Conservation (phyloP, 2,329 filamentous ascomycete genomes). For the Cladosporium sp. region DNA sequence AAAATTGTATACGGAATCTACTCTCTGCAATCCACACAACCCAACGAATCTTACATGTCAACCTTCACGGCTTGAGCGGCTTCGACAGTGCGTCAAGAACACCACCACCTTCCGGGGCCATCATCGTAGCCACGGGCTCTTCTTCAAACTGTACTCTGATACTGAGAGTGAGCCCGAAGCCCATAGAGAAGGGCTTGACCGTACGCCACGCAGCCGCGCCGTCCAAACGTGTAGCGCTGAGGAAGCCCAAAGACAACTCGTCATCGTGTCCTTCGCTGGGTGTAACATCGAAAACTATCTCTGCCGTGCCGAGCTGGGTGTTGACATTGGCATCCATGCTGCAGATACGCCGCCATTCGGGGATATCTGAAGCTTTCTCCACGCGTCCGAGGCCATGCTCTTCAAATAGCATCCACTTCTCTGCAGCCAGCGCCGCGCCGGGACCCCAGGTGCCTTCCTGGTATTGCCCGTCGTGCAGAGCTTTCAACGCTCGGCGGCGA, state of each 20-base stretch:
- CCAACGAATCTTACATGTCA: too few relatives aligned
- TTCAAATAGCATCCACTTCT: constrained; percentile 19
- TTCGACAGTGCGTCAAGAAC: too few relatives aligned
- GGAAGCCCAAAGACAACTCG: background rate
- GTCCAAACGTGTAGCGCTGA: background rate
- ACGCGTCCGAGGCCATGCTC: constrained; percentile 15
- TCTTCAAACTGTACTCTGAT: background rate
- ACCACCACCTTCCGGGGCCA: too few relatives aligned
- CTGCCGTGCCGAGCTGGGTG: background rate
- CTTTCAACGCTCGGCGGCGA: constrained; percentile 16
- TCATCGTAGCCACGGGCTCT: background rate
- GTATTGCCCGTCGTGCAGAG: constrained; percentile 13
- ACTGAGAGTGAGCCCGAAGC: background rate
- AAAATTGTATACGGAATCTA: too few relatives aligned
- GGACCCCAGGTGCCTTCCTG: constrained; percentile 21
- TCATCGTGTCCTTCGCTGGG: background rate
- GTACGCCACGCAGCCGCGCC: background rate
- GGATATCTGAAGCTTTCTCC: constrained; percentile 12
- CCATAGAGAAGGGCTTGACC: constrained; percentile 4
- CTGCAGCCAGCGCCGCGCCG: constrained; percentile 15
- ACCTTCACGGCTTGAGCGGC: too few relatives aligned
- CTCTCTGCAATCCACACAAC: too few relatives aligned
- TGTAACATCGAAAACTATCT: background rate
- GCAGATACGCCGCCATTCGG: constrained; percentile 8
- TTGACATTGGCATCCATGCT: constrained; percentile 1